A percentile compares a stretch with the other conserved stretches of the same genome.
phyloP scores from a whole-genome alignment of 2,329 filamentous ascomycete species.

The Verticillium zaregamsianum region DNA sequence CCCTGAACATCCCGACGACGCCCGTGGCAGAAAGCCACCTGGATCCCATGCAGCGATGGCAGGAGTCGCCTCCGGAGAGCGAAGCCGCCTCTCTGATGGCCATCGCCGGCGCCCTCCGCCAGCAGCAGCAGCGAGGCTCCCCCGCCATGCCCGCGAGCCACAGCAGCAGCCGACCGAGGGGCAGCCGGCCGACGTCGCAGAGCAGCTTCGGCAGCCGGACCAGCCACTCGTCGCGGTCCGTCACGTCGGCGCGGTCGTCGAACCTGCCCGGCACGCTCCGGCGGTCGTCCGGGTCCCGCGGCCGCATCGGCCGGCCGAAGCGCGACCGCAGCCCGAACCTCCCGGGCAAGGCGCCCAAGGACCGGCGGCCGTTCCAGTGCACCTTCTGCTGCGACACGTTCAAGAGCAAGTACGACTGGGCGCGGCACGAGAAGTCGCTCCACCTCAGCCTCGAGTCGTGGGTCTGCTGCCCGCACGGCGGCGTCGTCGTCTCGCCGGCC shows the following conservation, averaged over 20 bases:
- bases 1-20: conserved; percentile 55
- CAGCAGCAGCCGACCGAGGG: not conserved
- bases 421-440: conserved; percentile 44
- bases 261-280: not conserved
- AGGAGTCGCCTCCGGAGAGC: conserved; percentile 25
- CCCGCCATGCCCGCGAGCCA: not conserved
- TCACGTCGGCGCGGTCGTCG: conserved; percentile 5
- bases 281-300: not conserved
- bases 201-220: conserved; percentile 5
- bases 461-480: conserved; percentile 32
- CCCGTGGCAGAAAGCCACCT: conserved; percentile 23
- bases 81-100: conserved; percentile 22
- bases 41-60: conserved; percentile 26
- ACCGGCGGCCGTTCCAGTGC: conserved; percentile 29
- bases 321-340: not conserved
- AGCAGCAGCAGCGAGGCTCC: conserved; percentile 3
- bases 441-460: conserved; percentile 41
- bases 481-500: conserved; percentile 10
- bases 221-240: conserved; percentile 6
- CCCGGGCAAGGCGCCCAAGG: not conserved
- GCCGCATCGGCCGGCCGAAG: not conserved
- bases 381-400: conserved; percentile 43
- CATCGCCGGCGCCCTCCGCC: conserved; percentile 21
- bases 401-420: conserved; percentile 39
- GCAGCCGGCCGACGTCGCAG: not conserved